A percentile compares a stretch with the other conserved stretches of the same genome.
These are phyloP conservation scores for Chaetomiaceae sp. DNA, from an alignment of 2,329 filamentous ascomycete genomes.

Conservation along the genomic window DNA sequence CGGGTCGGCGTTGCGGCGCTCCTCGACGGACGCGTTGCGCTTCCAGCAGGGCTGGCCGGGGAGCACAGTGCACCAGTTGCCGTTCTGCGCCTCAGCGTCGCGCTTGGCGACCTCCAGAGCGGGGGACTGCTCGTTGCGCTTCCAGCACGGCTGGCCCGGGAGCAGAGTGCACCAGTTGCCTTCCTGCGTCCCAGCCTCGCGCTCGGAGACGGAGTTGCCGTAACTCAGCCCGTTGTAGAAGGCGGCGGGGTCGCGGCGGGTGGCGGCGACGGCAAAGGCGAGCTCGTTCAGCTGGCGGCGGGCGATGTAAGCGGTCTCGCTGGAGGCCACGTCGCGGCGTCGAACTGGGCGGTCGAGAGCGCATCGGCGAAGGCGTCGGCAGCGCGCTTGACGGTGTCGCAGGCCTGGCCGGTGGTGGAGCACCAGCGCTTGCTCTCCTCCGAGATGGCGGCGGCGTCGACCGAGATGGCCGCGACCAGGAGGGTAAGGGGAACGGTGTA, in stretches of 20 bases:
- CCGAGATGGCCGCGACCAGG: constrained; percentile 21
- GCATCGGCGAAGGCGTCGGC: constrained; percentile 29
- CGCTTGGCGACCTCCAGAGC: constrained; percentile 26
- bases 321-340: constrained; percentile 31
- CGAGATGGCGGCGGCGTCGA: constrained; percentile 26
- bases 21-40: constrained; percentile 10
- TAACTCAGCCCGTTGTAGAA: constrained; percentile 32
- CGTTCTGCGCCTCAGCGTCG: constrained; percentile 13
- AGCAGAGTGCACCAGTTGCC: constrained; percentile 29
- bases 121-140: background rate
- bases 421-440: constrained; percentile 24
- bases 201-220: constrained; percentile 5
- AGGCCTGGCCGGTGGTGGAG: constrained; percentile 16
- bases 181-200: background rate
- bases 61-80: constrained; percentile 28
- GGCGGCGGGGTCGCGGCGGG: constrained; percentile 25
- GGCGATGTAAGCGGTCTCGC: constrained; percentile 32
- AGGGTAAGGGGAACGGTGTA: constrained; percentile 24
- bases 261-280: constrained; percentile 31
- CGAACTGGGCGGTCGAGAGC: constrained; percentile 23
- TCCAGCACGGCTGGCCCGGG: constrained; percentile 36
- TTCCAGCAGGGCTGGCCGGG: constrained; percentile 34
- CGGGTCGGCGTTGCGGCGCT: constrained; percentile 30
- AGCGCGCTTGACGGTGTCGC: constrained; percentile 34
- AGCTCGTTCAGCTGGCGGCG: constrained; percentile 35